Base-by-base conservation (phyloP, 228 moss, liverwort and hornwort species). In the Sphagnum fallax region DNA sequence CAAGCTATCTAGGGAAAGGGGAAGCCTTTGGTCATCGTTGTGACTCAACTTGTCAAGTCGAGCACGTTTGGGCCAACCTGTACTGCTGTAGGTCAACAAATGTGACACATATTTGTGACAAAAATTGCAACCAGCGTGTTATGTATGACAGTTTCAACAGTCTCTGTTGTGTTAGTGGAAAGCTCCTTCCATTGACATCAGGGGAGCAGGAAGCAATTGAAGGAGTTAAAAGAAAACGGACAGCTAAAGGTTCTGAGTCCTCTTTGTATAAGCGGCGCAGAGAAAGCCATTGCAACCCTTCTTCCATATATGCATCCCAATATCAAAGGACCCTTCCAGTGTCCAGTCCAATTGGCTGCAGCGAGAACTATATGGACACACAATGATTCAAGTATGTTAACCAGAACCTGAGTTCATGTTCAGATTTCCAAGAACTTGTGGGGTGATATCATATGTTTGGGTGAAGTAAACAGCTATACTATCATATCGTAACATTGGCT, bases 221-320 rank as follows among this genome's bases (percentile, higher is more conserved):
- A 75, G 88, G 88, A 75, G 88, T 88, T 68, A 79, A 82, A 67
- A 88, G 88, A 75, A 88, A 88, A 82, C 84, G 84, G 50, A 84
- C 84, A 48, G 65, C 75, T 68, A 82, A 82, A 48, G 73, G 77
- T 70, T 12, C 60, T 67, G 84, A 88, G 65, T 81, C 69, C 66
- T 82, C 72, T 69, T 69, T 74, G 53, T 82, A 71, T 74, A 84
- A 88, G 80, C 81, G 84, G 77, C 77, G 88, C 50, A 82, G 79
- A 47, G 84, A 84, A 63, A 51, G 47, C 50, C 78, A 75, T 77
- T 74, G 73, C 67, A 83, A 71, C 71, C 75, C 86, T 70, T 75
- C 75, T 72, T 67, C 75, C 16, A 75, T 69, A 72, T 86, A 80
- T 61, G 68, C 77, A 69, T 79, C 82, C 63, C 80, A 82, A 47